phyloP scores from a whole-genome alignment of 306 rosid species.

The Medicago lupulina region DNA sequence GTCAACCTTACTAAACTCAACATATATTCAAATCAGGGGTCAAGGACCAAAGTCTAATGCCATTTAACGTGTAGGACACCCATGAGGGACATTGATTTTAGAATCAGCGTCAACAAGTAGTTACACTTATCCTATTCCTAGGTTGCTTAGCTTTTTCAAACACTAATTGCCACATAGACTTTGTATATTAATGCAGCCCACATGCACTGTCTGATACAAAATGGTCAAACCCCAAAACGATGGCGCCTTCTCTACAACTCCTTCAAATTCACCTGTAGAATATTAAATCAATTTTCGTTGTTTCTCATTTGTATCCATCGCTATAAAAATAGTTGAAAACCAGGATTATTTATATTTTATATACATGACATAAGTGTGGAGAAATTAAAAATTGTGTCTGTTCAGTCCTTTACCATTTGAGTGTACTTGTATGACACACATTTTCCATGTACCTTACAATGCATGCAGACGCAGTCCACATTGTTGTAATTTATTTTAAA shows the following conservation, averaged over 20 bases:
- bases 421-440: too few species aligned
- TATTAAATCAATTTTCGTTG: too few species aligned
- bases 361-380: too few species aligned
- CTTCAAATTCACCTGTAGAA: neutral
- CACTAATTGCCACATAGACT: neutral
- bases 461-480: too few species aligned
- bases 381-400: too few species aligned
- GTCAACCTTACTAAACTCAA: too few species aligned
- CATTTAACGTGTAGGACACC: constrained; percentile 39
- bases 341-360: too few species aligned
- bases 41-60: constrained; percentile 41
- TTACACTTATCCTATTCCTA: constrained; percentile 29
- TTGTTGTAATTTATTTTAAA: too few species aligned
- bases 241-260: constrained; percentile 12
- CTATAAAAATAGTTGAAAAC: too few species aligned
- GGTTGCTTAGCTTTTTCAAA: constrained; percentile 40
- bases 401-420: too few species aligned
- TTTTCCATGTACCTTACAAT: too few species aligned
- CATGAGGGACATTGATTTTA: constrained; percentile 1
- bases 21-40: neutral
- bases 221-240: constrained; percentile 38
- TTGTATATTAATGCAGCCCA: constrained; percentile 8
- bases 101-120: constrained; percentile 1
- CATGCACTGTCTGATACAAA: constrained; percentile 23
- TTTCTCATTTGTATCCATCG: too few species aligned